Percentiles rank a stretch among this genome's conserved stretches.
Conservation (phyloP, 305 asterid genomes). For the Fraxinus baroniana region DNA sequence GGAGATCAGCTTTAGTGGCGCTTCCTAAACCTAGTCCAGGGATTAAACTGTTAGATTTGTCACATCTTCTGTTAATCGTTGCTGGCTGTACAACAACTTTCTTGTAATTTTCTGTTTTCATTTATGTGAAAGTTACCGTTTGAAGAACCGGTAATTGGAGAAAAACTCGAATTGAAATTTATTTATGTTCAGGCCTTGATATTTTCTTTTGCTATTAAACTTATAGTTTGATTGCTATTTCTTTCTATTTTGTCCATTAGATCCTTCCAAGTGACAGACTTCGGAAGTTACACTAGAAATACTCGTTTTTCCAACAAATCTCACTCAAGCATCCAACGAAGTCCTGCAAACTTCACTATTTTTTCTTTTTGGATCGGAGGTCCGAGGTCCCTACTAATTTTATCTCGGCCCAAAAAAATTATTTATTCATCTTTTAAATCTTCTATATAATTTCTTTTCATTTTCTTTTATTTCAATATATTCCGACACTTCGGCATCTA, state of each 20-base stretch:
- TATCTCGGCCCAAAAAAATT: too few species aligned
- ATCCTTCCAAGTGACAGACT: background rate
- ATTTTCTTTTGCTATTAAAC: background rate
- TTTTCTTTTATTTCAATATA: background rate
- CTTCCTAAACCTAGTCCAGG: conserved; percentile 34
- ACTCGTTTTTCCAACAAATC: background rate
- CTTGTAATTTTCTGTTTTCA: background rate
- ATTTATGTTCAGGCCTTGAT: background rate
- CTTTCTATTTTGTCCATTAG: background rate
- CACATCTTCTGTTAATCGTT: background rate
- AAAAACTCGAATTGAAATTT: background rate
- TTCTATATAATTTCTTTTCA: background rate
- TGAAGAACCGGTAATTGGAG: background rate
- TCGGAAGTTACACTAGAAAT: background rate
- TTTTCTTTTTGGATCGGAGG: background rate
- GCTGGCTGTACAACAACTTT: conserved; percentile 12
- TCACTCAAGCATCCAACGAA: background rate
- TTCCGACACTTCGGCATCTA: background rate
- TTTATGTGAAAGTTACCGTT: background rate
- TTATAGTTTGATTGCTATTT: background rate
- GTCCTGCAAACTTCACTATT: background rate
- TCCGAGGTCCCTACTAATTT: background rate
- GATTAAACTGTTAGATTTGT: conserved; percentile 31
- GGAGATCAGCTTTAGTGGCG: conserved; percentile 67
- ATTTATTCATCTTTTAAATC: background rate